Evolutionary conservation across 306 rosid genomes (phyloP).

Genomic region (Castanea crenata): DNA sequence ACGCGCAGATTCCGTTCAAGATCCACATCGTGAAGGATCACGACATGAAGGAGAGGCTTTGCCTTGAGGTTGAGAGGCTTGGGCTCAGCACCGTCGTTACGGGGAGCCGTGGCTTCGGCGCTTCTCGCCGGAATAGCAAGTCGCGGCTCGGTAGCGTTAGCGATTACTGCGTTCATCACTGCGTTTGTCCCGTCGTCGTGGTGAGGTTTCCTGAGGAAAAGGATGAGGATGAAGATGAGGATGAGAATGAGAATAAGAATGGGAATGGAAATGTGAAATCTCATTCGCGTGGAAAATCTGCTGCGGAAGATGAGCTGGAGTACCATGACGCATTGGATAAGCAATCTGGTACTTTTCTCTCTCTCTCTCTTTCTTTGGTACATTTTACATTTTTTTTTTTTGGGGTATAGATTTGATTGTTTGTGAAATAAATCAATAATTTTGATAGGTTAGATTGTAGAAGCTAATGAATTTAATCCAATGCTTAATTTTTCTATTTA

Average conservation of each 20-base stretch:
- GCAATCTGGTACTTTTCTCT: background rate
- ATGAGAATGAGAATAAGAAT: background rate
- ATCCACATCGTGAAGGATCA: slow-evolving; percentile 92
- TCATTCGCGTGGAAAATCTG: background rate
- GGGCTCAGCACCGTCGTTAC: slow-evolving; percentile 84
- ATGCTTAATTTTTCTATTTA: no score
- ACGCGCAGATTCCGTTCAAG: slow-evolving; percentile 66
- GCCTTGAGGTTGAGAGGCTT: slow-evolving; percentile 90
- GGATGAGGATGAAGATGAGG: background rate
- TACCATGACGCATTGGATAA: slow-evolving; percentile 32
- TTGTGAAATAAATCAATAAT: background rate
- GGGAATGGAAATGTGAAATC: background rate
- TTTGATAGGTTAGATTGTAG: background rate
- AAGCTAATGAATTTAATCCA: background rate
- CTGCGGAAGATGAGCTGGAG: slow-evolving; percentile 23
- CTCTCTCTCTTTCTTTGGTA: no score
- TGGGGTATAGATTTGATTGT: background rate
- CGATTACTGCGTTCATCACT: slow-evolving; percentile 86
- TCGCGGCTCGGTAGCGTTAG: slow-evolving; percentile 81
- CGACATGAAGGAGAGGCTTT: slow-evolving; percentile 90
- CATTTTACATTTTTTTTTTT: background rate
- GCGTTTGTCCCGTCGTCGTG: slow-evolving; percentile 89
- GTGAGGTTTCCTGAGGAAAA: slow-evolving; percentile 50
- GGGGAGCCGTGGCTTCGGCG: slow-evolving; percentile 94
- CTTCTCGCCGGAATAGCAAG: slow-evolving; percentile 46